phyloP scores from a whole-genome alignment of 169 alveolate species.

The Cyclospora cayetanensis region DNA sequence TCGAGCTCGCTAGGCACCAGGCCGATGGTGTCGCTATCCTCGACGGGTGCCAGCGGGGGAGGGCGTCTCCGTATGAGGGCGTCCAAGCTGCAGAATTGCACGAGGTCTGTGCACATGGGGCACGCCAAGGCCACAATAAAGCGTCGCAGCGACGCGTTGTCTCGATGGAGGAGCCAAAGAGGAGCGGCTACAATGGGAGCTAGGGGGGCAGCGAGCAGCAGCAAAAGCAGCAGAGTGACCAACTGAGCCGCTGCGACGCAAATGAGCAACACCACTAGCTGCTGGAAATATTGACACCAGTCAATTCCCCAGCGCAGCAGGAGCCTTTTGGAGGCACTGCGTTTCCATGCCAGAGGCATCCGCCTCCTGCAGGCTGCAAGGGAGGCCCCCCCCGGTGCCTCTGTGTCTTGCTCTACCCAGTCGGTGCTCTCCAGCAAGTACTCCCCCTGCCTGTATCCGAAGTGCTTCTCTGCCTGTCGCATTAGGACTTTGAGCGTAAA shows the following conservation, averaged over 20 bases:
- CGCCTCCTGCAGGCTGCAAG: not conserved
- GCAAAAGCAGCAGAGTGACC: not conserved
- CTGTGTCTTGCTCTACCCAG: not conserved
- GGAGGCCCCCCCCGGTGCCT: not conserved
- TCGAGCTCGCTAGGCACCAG: too few relatives aligned
- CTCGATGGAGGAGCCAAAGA: not conserved
- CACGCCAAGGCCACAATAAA: slow-evolving; percentile 8
- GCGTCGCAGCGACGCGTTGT: not conserved
- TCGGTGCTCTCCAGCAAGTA: not conserved
- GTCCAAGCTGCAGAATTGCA: slow-evolving; percentile 32
- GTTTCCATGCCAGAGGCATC: too few relatives aligned
- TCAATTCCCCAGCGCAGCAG: not conserved
- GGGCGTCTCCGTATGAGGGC: not conserved
- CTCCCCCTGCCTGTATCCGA: not conserved
- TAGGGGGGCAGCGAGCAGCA: slow-evolving; percentile 18
- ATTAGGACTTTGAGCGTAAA: not conserved
- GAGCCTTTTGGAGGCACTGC: too few relatives aligned
- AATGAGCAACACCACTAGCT: not conserved
- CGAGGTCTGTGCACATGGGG: slow-evolving; percentile 17
- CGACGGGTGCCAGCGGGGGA: too few relatives aligned
- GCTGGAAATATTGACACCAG: not conserved
- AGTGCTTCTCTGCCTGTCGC: not conserved
- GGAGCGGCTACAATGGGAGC: not conserved
- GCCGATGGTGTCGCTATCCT: too few relatives aligned
- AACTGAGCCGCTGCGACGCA: slow-evolving; percentile 17